A percentile compares a stretch with the other conserved stretches of the same genome.
phyloP scores from a whole-genome alignment of 73 alveolate species.

The Uronychia setigera region DNA sequence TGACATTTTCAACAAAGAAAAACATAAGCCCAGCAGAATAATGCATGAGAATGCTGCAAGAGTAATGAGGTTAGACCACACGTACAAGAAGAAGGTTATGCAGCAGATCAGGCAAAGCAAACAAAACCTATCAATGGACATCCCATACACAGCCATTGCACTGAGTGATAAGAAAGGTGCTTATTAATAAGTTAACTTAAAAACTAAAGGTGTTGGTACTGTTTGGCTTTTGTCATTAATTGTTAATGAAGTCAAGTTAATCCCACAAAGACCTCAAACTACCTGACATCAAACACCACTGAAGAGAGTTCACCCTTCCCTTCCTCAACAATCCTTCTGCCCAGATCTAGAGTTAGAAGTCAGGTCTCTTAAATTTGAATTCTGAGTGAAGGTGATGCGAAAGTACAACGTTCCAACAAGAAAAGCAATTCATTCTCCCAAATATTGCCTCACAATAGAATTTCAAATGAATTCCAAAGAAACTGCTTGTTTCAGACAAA shows the following conservation, averaged over 20 bases:
- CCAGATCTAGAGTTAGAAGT: not conserved
- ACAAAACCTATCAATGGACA: too few relatives aligned
- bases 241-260: not conserved
- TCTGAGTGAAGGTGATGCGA: not conserved
- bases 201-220: too few relatives aligned
- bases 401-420: not conserved
- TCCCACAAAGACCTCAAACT: not conserved
- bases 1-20: constrained; percentile 45
- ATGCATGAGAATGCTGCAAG: too few relatives aligned
- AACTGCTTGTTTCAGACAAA: not conserved
- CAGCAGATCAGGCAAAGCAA: too few relatives aligned
- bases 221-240: too few relatives aligned
- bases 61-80: too few relatives aligned
- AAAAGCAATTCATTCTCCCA: not conserved
- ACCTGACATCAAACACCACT: not conserved
- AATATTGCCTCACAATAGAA: not conserved
- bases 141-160: too few relatives aligned
- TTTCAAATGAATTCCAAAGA: not conserved
- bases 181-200: too few relatives aligned
- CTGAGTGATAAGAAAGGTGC: too few relatives aligned
- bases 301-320: not conserved
- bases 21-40: constrained; percentile 38
- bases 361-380: not conserved
- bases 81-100: too few relatives aligned
- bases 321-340: not conserved